Base-by-base conservation (phyloP, 192 early-diverging fungal species). In the Rhizoclosmatium sp. region DNA sequence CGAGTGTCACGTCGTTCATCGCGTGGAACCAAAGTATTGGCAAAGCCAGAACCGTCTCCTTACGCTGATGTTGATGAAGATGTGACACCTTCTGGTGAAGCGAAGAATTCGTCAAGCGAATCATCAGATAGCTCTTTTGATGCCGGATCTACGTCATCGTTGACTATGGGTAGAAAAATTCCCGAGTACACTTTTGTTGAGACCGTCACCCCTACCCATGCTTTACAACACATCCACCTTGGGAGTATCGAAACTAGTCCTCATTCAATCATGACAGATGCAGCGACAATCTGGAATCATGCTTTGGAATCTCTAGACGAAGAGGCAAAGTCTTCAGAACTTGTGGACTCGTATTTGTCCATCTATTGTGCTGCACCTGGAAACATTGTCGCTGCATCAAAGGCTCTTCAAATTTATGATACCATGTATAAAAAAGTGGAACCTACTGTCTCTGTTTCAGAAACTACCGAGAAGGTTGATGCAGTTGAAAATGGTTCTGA, bases 341-440 rank as follows among this genome's bases (percentile, higher is more conserved):
- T 75, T 10, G 72, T 75, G 56, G 61, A 75, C 45, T 19, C 58
- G 21, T 75, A 75, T 47, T 64, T 75, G 72, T 23, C 31, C 7
- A 40, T 75, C 9, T 64, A 31, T 60, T 75, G 72, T 48, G 72
- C 72, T 39, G n/a, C 12, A 2, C 59, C 59, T 10, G 72, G 72
- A 45, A 75, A 75, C 42, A 64, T 60, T 21, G n/a, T 49, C n/a
- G 59, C 72, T 47, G 58, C 72, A 16, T 40, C 58, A 41, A 75
- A 4, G 59, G 72, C 72, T 31, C 21, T 75, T 39, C 10, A 75
- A 44, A 62, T 75, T 62, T 75, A 62, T 64, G 72, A 75, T 75
- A 14, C 14, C 19, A 45, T 75, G 59, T 64, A 75, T 47, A 23
- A 48, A 4, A 68, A 48, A n/a, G 7, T 10, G 21, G 39, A 5